These are phyloP conservation scores for Flueggea neowawraea DNA, from an alignment of 441 rosid species.

Conservation along the genomic window DNA sequence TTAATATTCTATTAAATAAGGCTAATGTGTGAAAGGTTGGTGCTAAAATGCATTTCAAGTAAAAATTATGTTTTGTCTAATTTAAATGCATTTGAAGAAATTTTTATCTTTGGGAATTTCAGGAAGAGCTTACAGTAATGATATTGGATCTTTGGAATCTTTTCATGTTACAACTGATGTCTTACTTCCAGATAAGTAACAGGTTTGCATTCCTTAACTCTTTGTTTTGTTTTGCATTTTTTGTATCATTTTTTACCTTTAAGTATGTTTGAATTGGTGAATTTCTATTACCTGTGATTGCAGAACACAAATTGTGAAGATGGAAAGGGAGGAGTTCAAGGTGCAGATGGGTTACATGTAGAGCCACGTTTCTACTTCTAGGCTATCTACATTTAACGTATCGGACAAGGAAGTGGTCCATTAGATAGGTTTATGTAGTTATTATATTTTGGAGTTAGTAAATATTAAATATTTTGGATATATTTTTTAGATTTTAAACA, in stretches of 20 bases:
- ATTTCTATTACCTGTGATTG: slow-evolving; percentile 20
- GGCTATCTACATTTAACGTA: no score
- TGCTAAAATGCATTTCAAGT: background rate
- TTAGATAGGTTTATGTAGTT: no score
- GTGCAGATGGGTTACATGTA: no score
- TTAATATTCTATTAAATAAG: slow-evolving; percentile 77
- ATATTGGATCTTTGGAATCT: slow-evolving; percentile 89
- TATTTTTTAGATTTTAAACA: no score
- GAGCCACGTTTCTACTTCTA: no score
- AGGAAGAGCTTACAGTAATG: slow-evolving; percentile 89
- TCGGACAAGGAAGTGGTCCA: no score
- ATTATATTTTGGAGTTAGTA: no score
- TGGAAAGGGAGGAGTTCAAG: no score
- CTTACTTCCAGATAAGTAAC: slow-evolving; percentile 82
- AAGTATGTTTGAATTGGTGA: slow-evolving; percentile 8
- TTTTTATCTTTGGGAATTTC: slow-evolving; percentile 11
- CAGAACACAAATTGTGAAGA: slow-evolving; percentile 56
- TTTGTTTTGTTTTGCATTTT: background rate
- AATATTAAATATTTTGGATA: no score
- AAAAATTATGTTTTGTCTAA: no score
- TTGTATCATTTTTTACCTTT: background rate
- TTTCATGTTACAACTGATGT: slow-evolving; percentile 76
- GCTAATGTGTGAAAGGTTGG: slow-evolving; percentile 90
- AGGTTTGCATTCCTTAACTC: slow-evolving; percentile 36
- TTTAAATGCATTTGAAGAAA: slow-evolving; percentile 12